Percentiles rank a stretch among this genome's conserved stretches.
phyloP scores from a whole-genome alignment of 176 grass and related monocot genomes.

The Carex littledalei region DNA sequence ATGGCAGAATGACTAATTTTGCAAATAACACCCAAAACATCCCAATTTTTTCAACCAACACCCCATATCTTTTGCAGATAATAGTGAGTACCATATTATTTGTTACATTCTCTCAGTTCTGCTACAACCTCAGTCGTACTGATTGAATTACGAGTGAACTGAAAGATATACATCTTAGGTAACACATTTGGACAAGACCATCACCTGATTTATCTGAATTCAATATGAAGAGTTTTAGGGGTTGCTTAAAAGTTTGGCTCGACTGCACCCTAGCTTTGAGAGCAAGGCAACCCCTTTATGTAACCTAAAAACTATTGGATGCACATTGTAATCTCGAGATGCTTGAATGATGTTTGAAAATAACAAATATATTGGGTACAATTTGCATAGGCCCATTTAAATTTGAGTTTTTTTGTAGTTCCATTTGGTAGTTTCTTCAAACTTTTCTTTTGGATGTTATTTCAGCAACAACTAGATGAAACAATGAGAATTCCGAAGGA shows the following conservation, averaged over 20 bases:
- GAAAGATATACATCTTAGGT: background rate
- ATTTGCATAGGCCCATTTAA: background rate
- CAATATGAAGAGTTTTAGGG: background rate
- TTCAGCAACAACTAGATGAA: constrained; percentile 93
- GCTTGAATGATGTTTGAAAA: background rate
- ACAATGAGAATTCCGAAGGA: constrained; percentile 67
- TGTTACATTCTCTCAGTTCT: background rate
- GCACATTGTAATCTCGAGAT: background rate
- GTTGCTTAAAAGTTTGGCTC: background rate
- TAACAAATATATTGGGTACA: background rate
- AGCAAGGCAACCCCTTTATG: background rate
- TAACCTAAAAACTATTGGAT: background rate
- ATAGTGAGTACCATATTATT: background rate
- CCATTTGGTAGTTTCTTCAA: background rate
- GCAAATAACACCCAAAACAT: background rate
- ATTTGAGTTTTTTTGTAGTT: background rate
- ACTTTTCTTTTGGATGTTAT: background rate
- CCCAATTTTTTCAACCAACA: background rate
- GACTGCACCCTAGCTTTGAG: background rate
- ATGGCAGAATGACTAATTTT: background rate
- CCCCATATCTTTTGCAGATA: background rate
- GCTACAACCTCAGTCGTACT: background rate
- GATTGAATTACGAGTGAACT: background rate
- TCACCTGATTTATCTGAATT: background rate
- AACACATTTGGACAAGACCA: background rate